phyloP scores from a whole-genome alignment of 768 basidiomycete genomes.

The Lactarius deliciosus region DNA sequence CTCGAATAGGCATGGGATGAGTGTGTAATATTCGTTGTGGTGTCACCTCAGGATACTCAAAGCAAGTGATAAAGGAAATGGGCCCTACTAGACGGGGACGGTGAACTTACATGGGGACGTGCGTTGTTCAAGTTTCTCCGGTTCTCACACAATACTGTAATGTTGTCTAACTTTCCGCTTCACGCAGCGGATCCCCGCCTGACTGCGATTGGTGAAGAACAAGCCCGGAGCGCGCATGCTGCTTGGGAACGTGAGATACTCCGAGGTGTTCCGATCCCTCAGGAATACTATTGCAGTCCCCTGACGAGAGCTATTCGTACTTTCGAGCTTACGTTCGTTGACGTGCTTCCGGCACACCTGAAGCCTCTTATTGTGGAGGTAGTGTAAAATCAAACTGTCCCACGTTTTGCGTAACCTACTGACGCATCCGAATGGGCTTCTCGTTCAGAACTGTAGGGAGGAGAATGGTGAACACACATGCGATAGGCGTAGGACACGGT shows the following conservation, averaged over 20 bases:
- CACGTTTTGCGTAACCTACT: background rate
- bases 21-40: slow-evolving; percentile 6
- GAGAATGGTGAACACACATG: slow-evolving; percentile 25
- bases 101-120: slow-evolving; percentile 29
- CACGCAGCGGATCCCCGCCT: slow-evolving; percentile 28
- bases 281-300: slow-evolving; percentile 26
- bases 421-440: background rate
- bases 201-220: slow-evolving; percentile 27
- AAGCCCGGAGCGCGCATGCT: slow-evolving; percentile 23
- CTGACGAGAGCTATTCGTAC: slow-evolving; percentile 27
- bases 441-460: slow-evolving; percentile 25
- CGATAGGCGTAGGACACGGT: slow-evolving; percentile 25
- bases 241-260: slow-evolving; percentile 26
- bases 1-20: slow-evolving; percentile 23
- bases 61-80: slow-evolving; percentile 19
- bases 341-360: slow-evolving; percentile 12
- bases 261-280: slow-evolving; percentile 22
- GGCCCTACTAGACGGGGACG: slow-evolving; percentile 25
- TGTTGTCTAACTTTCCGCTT: background rate
- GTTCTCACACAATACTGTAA: background rate
- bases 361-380: slow-evolving; percentile 30
- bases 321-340: slow-evolving; percentile 25
- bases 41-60: background rate
- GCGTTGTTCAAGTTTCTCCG: slow-evolving; percentile 3
- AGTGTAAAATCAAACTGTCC: background rate